Conservation (phyloP, 208 protist species). For the Crithidia expoeki region DNA sequence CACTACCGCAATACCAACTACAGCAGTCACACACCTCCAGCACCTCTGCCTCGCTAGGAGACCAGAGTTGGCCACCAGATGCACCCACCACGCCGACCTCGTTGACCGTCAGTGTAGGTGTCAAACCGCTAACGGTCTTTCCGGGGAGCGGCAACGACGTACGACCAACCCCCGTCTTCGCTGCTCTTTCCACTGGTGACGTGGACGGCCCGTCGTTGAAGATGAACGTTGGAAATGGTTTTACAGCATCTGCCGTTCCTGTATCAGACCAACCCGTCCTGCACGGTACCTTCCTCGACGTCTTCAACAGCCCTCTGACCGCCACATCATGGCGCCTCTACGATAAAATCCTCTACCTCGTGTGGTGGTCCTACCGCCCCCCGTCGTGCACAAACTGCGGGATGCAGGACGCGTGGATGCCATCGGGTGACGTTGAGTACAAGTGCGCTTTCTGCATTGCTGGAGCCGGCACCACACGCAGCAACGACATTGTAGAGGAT, state of each 20-base stretch:
- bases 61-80: conserved; percentile 18
- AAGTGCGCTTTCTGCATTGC: conserved; percentile 68
- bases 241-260: not conserved
- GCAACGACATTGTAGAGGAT: conserved; percentile 72
- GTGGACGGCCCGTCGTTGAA: not conserved
- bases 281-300: conserved; percentile 61
- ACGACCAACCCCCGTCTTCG: not conserved
- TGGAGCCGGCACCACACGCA: conserved; percentile 58
- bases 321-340: conserved; percentile 55
- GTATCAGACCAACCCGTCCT: conserved; percentile 46
- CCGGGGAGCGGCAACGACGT: no score
- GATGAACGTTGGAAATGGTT: not conserved
- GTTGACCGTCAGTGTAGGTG: not conserved
- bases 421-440: conserved; percentile 61
- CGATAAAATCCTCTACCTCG: conserved; percentile 85
- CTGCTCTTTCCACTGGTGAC: not conserved
- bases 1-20: conserved; percentile 18
- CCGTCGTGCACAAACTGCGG: conserved; percentile 63
- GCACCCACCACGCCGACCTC: conserved; percentile 15
- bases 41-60: conserved; percentile 2
- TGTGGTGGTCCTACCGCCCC: conserved; percentile 82
- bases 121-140: no score
- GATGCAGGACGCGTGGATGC: conserved; percentile 75
- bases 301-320: conserved; percentile 63
- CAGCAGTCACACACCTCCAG: conserved; percentile 2